Evolutionary conservation across 352 stramenopile genomes (phyloP).

Genomic region (Phytopythium sindhum): DNA sequence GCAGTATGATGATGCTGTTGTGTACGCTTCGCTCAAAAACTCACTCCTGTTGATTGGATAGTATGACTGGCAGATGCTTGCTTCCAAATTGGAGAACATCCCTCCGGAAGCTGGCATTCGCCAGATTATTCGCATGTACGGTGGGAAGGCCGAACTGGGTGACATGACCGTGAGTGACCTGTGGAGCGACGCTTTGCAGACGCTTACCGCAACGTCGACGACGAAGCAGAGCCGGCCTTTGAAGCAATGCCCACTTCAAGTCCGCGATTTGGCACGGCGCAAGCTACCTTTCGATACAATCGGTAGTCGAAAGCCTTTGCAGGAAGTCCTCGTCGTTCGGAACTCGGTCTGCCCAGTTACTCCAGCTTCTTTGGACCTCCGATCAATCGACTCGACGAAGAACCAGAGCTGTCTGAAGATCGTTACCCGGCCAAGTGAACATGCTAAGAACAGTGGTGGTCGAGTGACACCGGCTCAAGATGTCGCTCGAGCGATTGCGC

Average conservation of each 20-base stretch:
- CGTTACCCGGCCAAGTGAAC: not conserved
- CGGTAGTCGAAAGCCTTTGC: slow-evolving; percentile 50
- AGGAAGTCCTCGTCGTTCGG: slow-evolving; percentile 38
- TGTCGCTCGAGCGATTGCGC: slow-evolving; percentile 35
- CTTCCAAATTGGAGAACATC: slow-evolving; percentile 65
- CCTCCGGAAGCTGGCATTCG: slow-evolving; percentile 66
- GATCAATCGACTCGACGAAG: not conserved
- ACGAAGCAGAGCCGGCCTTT: slow-evolving; percentile 46
- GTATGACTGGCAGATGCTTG: slow-evolving; percentile 86
- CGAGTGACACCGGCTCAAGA: slow-evolving; percentile 28
- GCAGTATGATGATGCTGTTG: not conserved
- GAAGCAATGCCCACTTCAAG: slow-evolving; percentile 51
- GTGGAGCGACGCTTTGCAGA: slow-evolving; percentile 33
- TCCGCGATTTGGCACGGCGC: slow-evolving; percentile 57
- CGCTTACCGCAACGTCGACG: slow-evolving; percentile 34
- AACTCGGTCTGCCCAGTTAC: not conserved
- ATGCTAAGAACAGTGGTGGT: not conserved
- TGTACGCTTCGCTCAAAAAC: not conserved
- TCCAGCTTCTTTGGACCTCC: not conserved
- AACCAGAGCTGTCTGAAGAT: not conserved
- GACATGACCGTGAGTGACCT: slow-evolving; percentile 71
- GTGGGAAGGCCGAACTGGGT: slow-evolving; percentile 13
- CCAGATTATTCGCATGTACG: slow-evolving; percentile 55
- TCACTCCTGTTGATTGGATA: slow-evolving; percentile 13
- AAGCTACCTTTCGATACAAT: slow-evolving; percentile 59